Conservation (phyloP, 495 filamentous ascomycete genomes). For the Aspergillus mulundensis region DNA sequence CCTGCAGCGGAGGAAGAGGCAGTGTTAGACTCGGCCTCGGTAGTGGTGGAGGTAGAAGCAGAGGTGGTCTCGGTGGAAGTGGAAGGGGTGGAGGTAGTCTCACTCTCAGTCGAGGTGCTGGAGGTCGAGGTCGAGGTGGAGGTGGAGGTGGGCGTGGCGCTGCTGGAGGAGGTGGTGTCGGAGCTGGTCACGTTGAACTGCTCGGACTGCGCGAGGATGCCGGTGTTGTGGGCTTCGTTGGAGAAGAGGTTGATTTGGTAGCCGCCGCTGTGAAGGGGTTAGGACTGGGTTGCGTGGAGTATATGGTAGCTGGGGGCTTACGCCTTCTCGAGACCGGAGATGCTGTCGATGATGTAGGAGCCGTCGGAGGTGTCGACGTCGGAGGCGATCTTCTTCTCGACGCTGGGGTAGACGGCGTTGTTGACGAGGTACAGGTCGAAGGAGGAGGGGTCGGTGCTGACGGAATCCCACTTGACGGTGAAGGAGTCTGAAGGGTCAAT, state of each 20-base stretch:
- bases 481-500: constrained; percentile 27
- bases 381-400: constrained; percentile 43
- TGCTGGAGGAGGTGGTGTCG: constrained; percentile 11
- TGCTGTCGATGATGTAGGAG: constrained; percentile 27
- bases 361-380: constrained; percentile 34
- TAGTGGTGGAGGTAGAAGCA: constrained; percentile 9
- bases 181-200: constrained; percentile 35
- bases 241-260: constrained; percentile 42
- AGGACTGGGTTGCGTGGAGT: too few species aligned
- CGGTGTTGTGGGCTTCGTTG: constrained; percentile 26
- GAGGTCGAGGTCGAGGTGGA: constrained; percentile 13
- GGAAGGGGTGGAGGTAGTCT: constrained; percentile 18
- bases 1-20: constrained; percentile 2
- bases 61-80: constrained; percentile 13
- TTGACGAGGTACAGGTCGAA: constrained; percentile 39
- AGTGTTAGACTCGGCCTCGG: constrained; percentile 6
- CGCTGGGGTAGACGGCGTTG: constrained; percentile 34
- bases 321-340: constrained; percentile 26
- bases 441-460: constrained; percentile 32
- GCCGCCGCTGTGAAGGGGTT: constrained; percentile 19
- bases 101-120: background rate
- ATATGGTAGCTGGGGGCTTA: constrained; percentile 14
- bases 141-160: constrained; percentile 17
- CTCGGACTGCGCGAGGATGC: constrained; percentile 39
- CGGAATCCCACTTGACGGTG: constrained; percentile 35